Evolutionary conservation across 768 basidiomycete genomes (phyloP), one percentile per base, ranked within the genome.

Genomic region (Hypholoma sublateritium): DNA sequence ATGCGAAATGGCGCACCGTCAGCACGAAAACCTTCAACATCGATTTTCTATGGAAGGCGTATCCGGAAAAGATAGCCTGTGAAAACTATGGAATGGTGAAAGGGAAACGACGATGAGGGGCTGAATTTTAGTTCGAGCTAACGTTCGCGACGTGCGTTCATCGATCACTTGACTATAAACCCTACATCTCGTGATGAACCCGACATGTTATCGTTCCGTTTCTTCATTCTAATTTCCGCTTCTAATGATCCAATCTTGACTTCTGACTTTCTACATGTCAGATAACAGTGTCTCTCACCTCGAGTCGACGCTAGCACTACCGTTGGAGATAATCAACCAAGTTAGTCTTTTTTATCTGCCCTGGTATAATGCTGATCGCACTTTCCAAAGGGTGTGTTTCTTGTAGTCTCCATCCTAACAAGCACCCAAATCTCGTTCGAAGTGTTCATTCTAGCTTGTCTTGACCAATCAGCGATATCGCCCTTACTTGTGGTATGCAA

Each of bases 401-500:
- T 12, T 19, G 28, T 21, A 8, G 36, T 22, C n/a, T 12, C 41
- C 6, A 17, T 17, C 7, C 16, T 17, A 12, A 1, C 6, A 22
- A 17, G n/a, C 44, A 3, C 35, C 17, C 42, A 2, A 46, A 11
- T 11, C 25, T 47, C 55, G 11, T 59, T 35, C 13, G 8, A 21
- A 64, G 62, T 61, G 21, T 35, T 64, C 12, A 5, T 61, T 5
- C 35, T 49, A 17, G 49, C 62, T 3, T 45, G 47, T 39, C 7
- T 49, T 13, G 59, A 59, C 16, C 17, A 7, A n/a, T 28, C 57
- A 22, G 13, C 11, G 1, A 25, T 57, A 13, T 28, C 53, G 7
- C 13, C 42, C 21, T 52, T 64, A 16, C 44, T 59, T 5, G 28
- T 51, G 25, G 53, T 64, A 13, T 64, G 62, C 56, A 54, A 41